These are phyloP conservation scores for Nicotiana knightiana DNA, from an alignment of 257 asterid species.

Conservation along the genomic window DNA sequence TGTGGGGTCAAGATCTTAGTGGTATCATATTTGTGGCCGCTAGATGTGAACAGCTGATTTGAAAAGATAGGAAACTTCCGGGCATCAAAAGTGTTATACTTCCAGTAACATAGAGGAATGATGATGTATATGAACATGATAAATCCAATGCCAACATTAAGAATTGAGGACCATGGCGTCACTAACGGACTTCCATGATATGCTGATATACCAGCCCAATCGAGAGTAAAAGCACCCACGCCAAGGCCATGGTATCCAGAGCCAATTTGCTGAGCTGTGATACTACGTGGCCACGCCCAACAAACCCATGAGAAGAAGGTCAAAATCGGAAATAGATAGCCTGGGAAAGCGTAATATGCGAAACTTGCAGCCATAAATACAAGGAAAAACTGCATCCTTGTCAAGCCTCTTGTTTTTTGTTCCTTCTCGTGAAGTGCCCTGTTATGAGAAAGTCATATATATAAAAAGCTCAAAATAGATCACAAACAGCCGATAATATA, in stretches of 20 bases:
- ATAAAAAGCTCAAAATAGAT: neutral
- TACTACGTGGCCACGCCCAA: constrained; percentile 88
- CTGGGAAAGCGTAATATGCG: constrained; percentile 75
- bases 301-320: constrained; percentile 99
- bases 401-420: constrained; percentile 50
- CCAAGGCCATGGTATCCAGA: constrained; percentile 97
- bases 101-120: constrained; percentile 92
- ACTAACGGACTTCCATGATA: constrained; percentile 98
- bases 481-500: neutral
- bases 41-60: constrained; percentile 62
- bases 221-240: constrained; percentile 95
- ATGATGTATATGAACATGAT: constrained; percentile 86
- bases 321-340: constrained; percentile 77
- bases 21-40: constrained; percentile 69
- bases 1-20: constrained; percentile 78
- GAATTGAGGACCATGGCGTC: constrained; percentile 74
- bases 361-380: constrained; percentile 65
- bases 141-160: constrained; percentile 77
- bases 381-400: constrained; percentile 88
- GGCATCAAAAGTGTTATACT: constrained; percentile 82
- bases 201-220: constrained; percentile 99
- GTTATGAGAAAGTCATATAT: constrained; percentile 5
- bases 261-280: constrained; percentile 95
- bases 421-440: constrained; percentile 98
- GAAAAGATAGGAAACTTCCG: constrained; percentile 92